Conservation (phyloP, 2,329 filamentous ascomycete genomes). For the Claviceps pazoutovae region DNA sequence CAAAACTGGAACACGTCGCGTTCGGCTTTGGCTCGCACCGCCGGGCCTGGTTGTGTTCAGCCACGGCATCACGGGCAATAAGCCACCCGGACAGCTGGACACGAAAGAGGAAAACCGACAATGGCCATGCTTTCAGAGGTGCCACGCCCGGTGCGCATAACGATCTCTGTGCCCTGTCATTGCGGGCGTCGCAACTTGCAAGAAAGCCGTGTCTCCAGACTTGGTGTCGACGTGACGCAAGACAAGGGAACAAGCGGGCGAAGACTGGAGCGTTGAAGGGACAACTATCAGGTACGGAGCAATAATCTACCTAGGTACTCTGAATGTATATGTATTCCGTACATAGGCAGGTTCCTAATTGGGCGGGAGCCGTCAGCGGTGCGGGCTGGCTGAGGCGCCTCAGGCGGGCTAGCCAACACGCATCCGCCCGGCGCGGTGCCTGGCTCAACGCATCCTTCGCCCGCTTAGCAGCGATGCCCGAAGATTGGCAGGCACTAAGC, state of each 20-base stretch:
- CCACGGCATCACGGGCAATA: background rate
- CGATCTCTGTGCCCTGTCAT: background rate
- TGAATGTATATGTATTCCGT: no score
- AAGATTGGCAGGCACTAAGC: background rate
- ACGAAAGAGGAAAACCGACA: background rate
- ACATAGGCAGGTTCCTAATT: no score
- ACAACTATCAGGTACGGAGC: no score
- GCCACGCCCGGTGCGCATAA: background rate
- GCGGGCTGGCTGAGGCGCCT: no score
- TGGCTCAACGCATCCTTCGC: background rate
- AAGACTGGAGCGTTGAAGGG: no score
- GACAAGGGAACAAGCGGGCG: no score
- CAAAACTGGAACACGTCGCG: background rate
- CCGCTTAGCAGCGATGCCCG: background rate
- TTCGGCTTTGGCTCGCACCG: no score
- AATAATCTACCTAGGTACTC: no score
- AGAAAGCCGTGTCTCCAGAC: background rate
- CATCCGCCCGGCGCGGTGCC: background rate
- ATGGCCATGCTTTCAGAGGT: background rate
- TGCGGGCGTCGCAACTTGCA: background rate
- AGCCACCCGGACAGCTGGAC: background rate
- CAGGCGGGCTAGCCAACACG: no score
- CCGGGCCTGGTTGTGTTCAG: background rate
- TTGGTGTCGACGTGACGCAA: no score
- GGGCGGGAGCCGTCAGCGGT: no score